Base-by-base conservation (phyloP, 1,284 basidiomycete genomes). In the Cutaneotrichosporon sp. region DNA sequence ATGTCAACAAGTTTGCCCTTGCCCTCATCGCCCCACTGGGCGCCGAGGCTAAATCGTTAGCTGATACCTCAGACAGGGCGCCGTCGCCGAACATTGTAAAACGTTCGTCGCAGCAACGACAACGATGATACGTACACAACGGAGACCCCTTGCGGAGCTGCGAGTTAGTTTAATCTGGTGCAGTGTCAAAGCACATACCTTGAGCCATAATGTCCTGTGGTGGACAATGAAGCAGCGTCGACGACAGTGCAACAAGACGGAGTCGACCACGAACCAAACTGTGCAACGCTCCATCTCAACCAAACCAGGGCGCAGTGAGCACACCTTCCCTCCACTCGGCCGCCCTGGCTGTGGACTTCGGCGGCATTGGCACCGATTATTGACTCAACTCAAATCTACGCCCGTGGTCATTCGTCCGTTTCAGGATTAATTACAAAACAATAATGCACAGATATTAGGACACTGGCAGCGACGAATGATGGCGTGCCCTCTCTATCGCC, bases 1-100 rank as follows among this genome's bases (percentile, higher is more conserved):
- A 96, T 86, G 75, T 98, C 90, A 58, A 93, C 91, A 57, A 97
- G 84, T 77, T 97, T 94, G 44, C 91, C 91, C 76, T 96, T 96
- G 64, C 91, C 90, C 77, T 94, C 90, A 76, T 94, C 91, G 57
- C 91, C 91, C 91, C 91, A 96, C 70, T 96, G 91, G 55, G 89
- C 78, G 45, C 90, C 90, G 59, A 93, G 83, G 60, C 75, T 76
- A 62, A 36, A 30, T 10, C 23, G 35, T 38, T 22, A 38, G 35
- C 45, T 5, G 5, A 10, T 30, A n/a, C 15, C 13, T 38, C 3
- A 22, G 13, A 42, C 41, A 9, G 13, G 20, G 12, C 1, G 17
- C 22, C 33, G 15, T 8, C 44, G n/a, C 5, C 30, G 33, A 22
- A 21, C 30, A 17, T n/a, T 8, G 9, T 30, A 17, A 12, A 43